phyloP scores from a whole-genome alignment of 1,139 yeast species.

The Kodamaea derodonti region DNA sequence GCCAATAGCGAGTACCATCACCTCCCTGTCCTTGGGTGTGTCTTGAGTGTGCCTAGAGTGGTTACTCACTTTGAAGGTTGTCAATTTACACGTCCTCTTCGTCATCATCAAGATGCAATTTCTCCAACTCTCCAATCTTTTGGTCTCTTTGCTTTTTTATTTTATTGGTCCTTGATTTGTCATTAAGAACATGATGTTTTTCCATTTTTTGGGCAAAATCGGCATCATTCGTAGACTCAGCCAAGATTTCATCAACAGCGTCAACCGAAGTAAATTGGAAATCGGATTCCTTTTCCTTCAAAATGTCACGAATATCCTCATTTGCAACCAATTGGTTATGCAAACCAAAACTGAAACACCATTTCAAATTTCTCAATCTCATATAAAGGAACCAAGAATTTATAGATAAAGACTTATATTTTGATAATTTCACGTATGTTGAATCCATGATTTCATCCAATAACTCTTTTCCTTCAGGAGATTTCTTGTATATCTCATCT shows the following conservation, averaged over 20 bases:
- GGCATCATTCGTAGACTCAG: slow-evolving; percentile 5
- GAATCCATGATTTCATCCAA: slow-evolving; percentile 29
- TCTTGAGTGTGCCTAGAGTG: too few species aligned
- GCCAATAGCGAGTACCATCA: too few species aligned
- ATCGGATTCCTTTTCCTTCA: slow-evolving; percentile 38
- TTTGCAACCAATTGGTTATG: slow-evolving; percentile 59
- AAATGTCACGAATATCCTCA: slow-evolving; percentile 39
- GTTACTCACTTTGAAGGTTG: too few species aligned
- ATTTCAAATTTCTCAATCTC: slow-evolving; percentile 59
- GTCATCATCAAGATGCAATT: slow-evolving; percentile 8
- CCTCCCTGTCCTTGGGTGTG: too few species aligned
- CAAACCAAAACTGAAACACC: slow-evolving; percentile 70
- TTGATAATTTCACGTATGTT: slow-evolving; percentile 52
- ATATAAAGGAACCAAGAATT: slow-evolving; percentile 65
- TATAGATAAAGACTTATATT: slow-evolving; percentile 55
- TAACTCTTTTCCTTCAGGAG: slow-evolving; percentile 42
- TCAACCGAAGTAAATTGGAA: slow-evolving; percentile 11
- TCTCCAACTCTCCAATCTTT: slow-evolving; percentile 12
- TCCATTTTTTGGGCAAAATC: slow-evolving; percentile 12
- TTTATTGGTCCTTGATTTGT: slow-evolving; percentile 13
- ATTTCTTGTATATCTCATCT: slow-evolving; percentile 27
- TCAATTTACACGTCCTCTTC: too few species aligned
- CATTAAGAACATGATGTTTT: slow-evolving; percentile 11
- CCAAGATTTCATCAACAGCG: slow-evolving; percentile 8
- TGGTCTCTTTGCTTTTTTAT: slow-evolving; percentile 14